Evolutionary conservation across 1,284 basidiomycete species (phyloP), one percentile per base, ranked within the genome.

Genomic region (Boletus albobrunnescens): DNA sequence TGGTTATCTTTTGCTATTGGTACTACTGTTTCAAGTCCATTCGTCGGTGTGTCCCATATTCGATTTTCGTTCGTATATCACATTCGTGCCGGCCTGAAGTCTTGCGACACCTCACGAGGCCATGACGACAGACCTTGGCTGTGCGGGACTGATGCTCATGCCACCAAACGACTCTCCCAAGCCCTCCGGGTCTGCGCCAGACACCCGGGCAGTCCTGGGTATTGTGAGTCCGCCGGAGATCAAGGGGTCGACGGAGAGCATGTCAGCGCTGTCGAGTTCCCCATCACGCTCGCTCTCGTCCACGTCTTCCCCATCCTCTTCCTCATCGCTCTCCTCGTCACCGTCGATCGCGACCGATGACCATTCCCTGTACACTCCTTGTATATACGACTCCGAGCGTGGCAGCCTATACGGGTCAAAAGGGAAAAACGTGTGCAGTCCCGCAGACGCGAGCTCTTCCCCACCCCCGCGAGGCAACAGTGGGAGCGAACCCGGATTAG

Each of bases 351-450:
- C 82, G 4, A 90, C 87, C 23, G 76, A 71, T 13, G 78, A 69
- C 87, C 87, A 91, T 52, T 89, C 87, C 31, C 88, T 72, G 56
- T 90, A 91, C 14, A 88, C 75, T 12, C 73, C 74, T 42, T 84
- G 77, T 33, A 91, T 85, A 56, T 82, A 89, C n/a, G 67, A 65
- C 35, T 74, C 71, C 38, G 86, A 88, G 45, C 77, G 76, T 1
- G 91, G 88, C 2, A 99, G 80, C 56, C 86, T 90, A 72, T 93
- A 99, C 1, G 96, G 96, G 65, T 99, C 96, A 64, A 99, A 99
- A 0, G 96, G 96, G 74, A 99, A 99, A 74, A 98, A 99, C 12
- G 85, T 84, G 63, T 94, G 93, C 40, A 98, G 75, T 49, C 94
- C 91, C 6, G 81, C 74, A 48, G 84, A 81, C 51, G 80, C 68